Evolutionary conservation across 768 basidiomycete genomes (phyloP).

Genomic region (Mycena sanguinolenta): DNA sequence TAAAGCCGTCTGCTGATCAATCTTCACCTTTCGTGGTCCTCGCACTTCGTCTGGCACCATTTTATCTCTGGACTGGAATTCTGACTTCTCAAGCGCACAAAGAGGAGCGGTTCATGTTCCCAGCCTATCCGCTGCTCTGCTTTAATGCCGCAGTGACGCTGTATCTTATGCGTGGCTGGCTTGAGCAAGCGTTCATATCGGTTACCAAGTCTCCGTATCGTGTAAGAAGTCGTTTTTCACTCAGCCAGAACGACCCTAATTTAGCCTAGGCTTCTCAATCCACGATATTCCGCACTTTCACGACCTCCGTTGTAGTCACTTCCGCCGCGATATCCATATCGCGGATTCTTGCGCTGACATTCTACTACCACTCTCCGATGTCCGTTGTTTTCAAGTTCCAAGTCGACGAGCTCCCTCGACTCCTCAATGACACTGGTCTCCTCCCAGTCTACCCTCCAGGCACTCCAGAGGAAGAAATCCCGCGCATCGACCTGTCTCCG

Average conservation of each 20-base stretch:
- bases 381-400: slow-evolving; percentile 79
- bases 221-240: slow-evolving; percentile 63
- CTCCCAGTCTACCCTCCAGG: slow-evolving; percentile 60
- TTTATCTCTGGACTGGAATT: slow-evolving; percentile 92
- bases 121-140: slow-evolving; percentile 90
- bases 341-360: slow-evolving; percentile 84
- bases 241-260: slow-evolving; percentile 13
- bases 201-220: slow-evolving; percentile 87
- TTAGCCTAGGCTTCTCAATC: slow-evolving; percentile 78
- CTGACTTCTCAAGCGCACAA: slow-evolving; percentile 91
- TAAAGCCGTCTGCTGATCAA: slow-evolving; percentile 63
- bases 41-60: slow-evolving; percentile 82
- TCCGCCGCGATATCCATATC: slow-evolving; percentile 80
- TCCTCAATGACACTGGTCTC: slow-evolving; percentile 81
- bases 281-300: slow-evolving; percentile 80
- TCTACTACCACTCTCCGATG: slow-evolving; percentile 94
- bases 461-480: slow-evolving; percentile 56
- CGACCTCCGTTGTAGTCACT: slow-evolving; percentile 75
- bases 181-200: slow-evolving; percentile 81
- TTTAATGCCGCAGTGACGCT: slow-evolving; percentile 94
- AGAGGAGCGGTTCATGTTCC: slow-evolving; percentile 99
- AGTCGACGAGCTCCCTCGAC: slow-evolving; percentile 80
- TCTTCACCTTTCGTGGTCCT: slow-evolving; percentile 87
- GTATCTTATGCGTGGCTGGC: slow-evolving; percentile 89
- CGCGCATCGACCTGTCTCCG: slow-evolving; percentile 74